Evolutionary conservation across 1,139 yeast species (phyloP), one percentile per base, ranked within the genome.

Genomic region (Schizosaccharomyces versatilis): DNA sequence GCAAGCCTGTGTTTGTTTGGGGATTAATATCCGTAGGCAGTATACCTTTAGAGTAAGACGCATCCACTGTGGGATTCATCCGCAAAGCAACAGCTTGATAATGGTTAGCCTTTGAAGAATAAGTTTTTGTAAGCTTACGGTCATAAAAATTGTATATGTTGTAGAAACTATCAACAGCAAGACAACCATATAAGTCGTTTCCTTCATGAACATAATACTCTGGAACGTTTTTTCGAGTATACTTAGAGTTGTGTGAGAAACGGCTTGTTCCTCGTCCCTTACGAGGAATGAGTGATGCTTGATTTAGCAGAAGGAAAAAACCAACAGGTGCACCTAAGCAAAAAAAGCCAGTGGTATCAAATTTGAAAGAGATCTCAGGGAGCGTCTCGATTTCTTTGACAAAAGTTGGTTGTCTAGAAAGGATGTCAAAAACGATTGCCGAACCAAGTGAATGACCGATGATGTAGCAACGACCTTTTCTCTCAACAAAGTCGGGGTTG

Each of bases 391-490:
- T 24, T 10, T 56, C 53, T 7, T 52, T 38, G 41, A 56, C 48
- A 38, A 52, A 53, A 10, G 57, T 56, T n/a, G 79, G 77, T 63
- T 82, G 93, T 38, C 71, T 65, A 1, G 83, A 71, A 44, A 86
- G 66, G 42, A 90, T 71, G 65, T 90, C 98, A 61, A 84, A 78
- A 1, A 82, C 75, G 55, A 90, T 84, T 0, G 90, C 81, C 15
- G 94, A 81, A 0, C 98, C 98, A 36, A 90, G 68, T 0, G 96
- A 86, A 66, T 90, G 98, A 1, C 96, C 97, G 62, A 90, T 71
- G 1, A 90, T 66, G 62, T 88, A 86, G 0, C 86, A 80, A 58
- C 79, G 76, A 0, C 96, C 96, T 6, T 75, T 72, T 1, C 57
- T 55, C 8, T 58, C 51, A 2, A 59, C 62, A 66, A 85, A 86